Percentiles rank a stretch among this genome's conserved stretches.
Conservation (phyloP, 805 yeast species). For the Teunomyces funiuensis region DNA sequence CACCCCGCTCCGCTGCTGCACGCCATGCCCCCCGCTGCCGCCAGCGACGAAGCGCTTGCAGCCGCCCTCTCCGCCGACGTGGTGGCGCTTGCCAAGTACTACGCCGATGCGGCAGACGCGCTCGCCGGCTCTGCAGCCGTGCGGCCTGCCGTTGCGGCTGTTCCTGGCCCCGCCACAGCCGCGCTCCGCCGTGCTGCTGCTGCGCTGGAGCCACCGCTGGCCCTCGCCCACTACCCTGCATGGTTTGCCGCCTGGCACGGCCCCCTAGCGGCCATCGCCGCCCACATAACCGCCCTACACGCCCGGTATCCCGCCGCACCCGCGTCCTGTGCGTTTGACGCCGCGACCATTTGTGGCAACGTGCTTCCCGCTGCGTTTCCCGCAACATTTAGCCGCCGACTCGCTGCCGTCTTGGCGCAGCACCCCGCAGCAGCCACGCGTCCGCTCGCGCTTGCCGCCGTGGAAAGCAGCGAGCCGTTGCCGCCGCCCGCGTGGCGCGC, state of each 20-base stretch:
- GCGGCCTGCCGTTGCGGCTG: background rate
- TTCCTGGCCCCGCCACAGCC: background rate
- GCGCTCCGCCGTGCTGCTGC: background rate
- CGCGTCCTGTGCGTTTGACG: background rate
- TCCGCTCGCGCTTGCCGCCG: background rate
- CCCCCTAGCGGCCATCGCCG: background rate
- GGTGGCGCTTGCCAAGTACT: background rate
- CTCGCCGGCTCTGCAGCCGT: background rate
- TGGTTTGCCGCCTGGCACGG: background rate
- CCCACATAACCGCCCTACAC: background rate
- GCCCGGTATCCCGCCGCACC: background rate
- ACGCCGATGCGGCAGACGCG: background rate
- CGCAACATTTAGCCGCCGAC: background rate
- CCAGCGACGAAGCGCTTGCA: conserved; percentile 2
- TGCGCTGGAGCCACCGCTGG: background rate
- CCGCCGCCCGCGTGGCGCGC: background rate
- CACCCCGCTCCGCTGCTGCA: conserved; percentile 4
- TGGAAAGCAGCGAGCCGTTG: background rate
- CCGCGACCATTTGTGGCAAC: background rate
- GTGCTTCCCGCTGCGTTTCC: background rate
- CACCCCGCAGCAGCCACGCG: background rate
- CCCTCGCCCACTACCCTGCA: background rate
- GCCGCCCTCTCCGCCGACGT: background rate
- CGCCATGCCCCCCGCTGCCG: background rate
- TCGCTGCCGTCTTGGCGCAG: background rate